Conservation (phyloP, 306 rosid species). For the Glycyrrhiza uralensis region DNA sequence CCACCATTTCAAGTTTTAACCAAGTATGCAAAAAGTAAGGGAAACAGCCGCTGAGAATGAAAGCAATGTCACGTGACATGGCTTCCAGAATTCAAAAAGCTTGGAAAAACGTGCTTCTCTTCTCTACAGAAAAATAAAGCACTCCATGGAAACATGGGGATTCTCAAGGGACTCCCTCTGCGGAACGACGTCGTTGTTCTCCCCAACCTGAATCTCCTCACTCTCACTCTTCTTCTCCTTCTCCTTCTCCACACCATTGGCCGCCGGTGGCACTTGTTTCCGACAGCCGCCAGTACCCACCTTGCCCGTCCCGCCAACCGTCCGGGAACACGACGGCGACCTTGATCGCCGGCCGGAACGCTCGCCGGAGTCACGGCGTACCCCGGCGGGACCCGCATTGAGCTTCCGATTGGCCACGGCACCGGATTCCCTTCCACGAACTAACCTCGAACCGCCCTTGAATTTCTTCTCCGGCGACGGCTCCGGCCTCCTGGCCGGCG, state of each 20-base stretch:
- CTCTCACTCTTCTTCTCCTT: not conserved
- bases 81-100: conserved; percentile 19
- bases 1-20: not conserved
- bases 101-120: conserved; percentile 23
- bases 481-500: conserved; percentile 41
- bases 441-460: conserved; percentile 30
- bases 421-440: conserved; percentile 53
- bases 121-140: conserved; percentile 93
- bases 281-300: conserved; percentile 16
- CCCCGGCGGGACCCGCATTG: conserved; percentile 25
- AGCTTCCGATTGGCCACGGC: conserved; percentile 36
- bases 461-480: conserved; percentile 52
- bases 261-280: conserved; percentile 27
- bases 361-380: conserved; percentile 50
- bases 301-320: conserved; percentile 25
- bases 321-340: conserved; percentile 67
- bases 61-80: conserved; percentile 24
- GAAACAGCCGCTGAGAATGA: not conserved
- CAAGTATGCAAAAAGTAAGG: conserved; percentile 14
- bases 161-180: conserved; percentile 59
- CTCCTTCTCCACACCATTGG: not conserved
- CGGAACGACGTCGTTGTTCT: conserved; percentile 34
- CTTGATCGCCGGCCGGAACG: conserved; percentile 59
- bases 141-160: conserved; percentile 82
- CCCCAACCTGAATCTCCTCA: conserved; percentile 29